Evolutionary conservation across 2,329 filamentous ascomycete species (phyloP), one percentile per base, ranked within the genome.

Genomic region (Nemania serpens): DNA sequence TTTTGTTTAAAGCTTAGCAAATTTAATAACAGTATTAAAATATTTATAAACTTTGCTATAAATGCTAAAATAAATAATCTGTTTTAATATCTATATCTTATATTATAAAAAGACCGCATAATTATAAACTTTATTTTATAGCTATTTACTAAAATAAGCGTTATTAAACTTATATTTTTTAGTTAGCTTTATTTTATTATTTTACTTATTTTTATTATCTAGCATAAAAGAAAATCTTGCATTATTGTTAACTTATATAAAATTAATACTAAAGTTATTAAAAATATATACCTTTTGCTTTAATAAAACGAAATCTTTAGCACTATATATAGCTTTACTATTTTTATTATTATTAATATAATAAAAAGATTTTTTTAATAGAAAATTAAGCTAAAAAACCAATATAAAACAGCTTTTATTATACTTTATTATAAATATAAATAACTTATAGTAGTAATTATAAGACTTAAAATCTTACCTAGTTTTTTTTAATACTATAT

Each of bases 331-430:
- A 45, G 18, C 41, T 20, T 22, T 22, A 45, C 18, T 7, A 7
- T 45, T 20, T 45, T 45, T 45, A 22, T 45, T 20, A 22, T 45
- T 3, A 11, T 45, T 20, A 45, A 45, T 45, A 45, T 45, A 10
- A 45, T 45, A 45, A 45, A 45, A 45, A 45, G n/a, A 45, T 45
- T 20, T 45, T 45, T 20, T 45, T 45, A 45, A 45, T 22, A 45
- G 20, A 20, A 20, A 20, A 45, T 45, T 10, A 22, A 45, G 20
- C 15, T n/a, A n/a, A 18, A 2, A 9, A 45, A 45, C 10, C 11
- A 45, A 22, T 45, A 20, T 45, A 45, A 45, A 45, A 45, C 41
- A 18, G 41, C 41, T 45, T 45, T 45, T 45, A 20, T 45, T 45
- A 45, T 13, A 11, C 18, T 45, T 20, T 45, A 45, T 22, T 20